Evolutionary conservation across 768 basidiomycete species (phyloP).

Genomic region (Boletus vinaceobasis): DNA sequence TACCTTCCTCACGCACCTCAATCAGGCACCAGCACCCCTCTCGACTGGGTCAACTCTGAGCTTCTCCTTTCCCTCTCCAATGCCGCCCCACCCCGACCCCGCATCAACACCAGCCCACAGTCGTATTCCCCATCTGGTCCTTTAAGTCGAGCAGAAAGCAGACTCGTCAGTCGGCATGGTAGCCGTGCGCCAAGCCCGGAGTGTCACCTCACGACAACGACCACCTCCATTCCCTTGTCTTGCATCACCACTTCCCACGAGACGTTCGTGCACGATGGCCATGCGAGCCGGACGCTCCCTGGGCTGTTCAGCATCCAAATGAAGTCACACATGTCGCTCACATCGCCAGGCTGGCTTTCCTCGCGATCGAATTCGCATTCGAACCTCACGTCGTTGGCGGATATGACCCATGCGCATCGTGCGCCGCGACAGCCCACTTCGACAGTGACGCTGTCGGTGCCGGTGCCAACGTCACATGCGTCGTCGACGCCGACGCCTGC

Average conservation of each 20-base stretch:
- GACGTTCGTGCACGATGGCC: conserved; percentile 50
- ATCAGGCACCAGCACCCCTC: conserved; percentile 42
- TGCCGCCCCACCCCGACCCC: conserved; percentile 26
- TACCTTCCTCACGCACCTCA: conserved; percentile 42
- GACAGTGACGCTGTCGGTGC: not conserved
- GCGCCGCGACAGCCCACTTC: not conserved
- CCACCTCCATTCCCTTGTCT: not conserved
- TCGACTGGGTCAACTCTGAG: conserved; percentile 86
- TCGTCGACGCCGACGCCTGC: conserved; percentile 2
- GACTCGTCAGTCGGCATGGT: conserved; percentile 32
- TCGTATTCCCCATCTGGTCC: conserved; percentile 24
- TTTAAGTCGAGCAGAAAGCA: conserved; percentile 25
- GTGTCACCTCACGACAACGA: conserved; percentile 23
- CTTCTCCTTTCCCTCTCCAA: conserved; percentile 63
- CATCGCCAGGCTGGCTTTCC: conserved; percentile 40
- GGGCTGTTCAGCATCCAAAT: conserved; percentile 56
- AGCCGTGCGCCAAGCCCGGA: conserved; percentile 63
- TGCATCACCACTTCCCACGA: conserved; percentile 32
- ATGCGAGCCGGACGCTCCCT: conserved; percentile 51
- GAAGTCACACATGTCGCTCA: conserved; percentile 55
- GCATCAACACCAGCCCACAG: conserved; percentile 14
- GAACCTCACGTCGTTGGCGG: conserved; percentile 15
- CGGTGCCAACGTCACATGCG: not conserved
- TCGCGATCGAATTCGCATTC: conserved; percentile 36
- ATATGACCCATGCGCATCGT: conserved; percentile 1